A percentile compares a stretch with the other conserved stretches of the same genome.
Conservation (phyloP, 345 rosid species). For the Mercurialis annua region DNA sequence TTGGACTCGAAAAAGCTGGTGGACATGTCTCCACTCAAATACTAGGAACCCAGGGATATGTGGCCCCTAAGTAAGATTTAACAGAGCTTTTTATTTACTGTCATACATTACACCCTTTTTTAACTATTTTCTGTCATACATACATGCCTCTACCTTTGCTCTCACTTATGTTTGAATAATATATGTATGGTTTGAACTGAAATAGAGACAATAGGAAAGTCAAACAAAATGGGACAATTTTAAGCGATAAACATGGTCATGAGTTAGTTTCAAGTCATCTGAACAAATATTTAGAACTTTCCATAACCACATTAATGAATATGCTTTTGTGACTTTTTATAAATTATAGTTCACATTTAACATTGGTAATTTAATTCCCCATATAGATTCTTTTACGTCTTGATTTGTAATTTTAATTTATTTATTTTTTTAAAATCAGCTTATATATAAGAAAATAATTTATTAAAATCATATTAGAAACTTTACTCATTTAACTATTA, state of each 20-base stretch:
- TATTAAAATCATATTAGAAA: too few species aligned
- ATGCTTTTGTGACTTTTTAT: background rate
- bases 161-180: too few species aligned
- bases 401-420: too few species aligned
- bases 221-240: background rate
- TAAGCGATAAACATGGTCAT: background rate
- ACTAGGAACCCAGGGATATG: constrained; percentile 33
- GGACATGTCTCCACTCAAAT: constrained; percentile 32
- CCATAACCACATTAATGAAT: background rate
- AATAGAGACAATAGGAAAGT: too few species aligned
- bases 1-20: constrained; percentile 29
- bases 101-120: too few species aligned
- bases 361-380: background rate
- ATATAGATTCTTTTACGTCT: background rate
- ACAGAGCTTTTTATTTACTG: background rate
- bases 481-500: too few species aligned
- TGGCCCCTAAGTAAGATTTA: constrained; percentile 25
- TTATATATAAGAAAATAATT: too few species aligned
- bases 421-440: too few species aligned
- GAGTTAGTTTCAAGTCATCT: background rate
- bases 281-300: background rate
- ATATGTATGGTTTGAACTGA: too few species aligned
- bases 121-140: too few species aligned
- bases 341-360: background rate
- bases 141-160: background rate